These are phyloP conservation scores for Fusarium devonianum DNA, from an alignment of 2,329 filamentous ascomycete species.

Conservation along the genomic window DNA sequence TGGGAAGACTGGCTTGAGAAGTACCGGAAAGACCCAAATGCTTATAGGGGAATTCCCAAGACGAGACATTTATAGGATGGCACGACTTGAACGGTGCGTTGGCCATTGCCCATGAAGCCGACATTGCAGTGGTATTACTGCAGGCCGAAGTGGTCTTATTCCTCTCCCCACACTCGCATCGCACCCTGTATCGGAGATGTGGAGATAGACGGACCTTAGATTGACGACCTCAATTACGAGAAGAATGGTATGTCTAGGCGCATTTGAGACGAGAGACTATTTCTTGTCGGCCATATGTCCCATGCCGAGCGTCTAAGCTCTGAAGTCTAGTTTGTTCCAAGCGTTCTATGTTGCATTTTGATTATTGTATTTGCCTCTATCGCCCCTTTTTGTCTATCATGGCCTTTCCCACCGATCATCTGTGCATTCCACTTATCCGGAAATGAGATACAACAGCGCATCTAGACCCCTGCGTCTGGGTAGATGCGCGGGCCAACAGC, in stretches of 20 bases:
- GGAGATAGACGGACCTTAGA: slow-evolving; percentile 4
- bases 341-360: neutral
- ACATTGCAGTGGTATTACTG: slow-evolving; percentile 18
- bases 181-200: slow-evolving; percentile 11
- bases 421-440: slow-evolving; percentile 4
- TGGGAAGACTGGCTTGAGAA: neutral
- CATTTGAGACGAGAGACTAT: neutral
- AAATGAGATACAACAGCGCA: slow-evolving; percentile 1
- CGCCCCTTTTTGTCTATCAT: slow-evolving; percentile 13
- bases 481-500: neutral
- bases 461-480: neutral
- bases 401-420: slow-evolving; percentile 1
- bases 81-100: slow-evolving; percentile 22
- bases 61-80: slow-evolving; percentile 12
- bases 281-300: slow-evolving; percentile 6
- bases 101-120: slow-evolving; percentile 25
- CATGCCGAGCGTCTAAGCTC: slow-evolving; percentile 5
- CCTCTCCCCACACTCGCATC: slow-evolving; percentile 36
- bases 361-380: neutral
- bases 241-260: slow-evolving; percentile 1
- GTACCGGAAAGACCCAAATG: neutral
- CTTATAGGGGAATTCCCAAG: slow-evolving; percentile 7
- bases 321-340: neutral
- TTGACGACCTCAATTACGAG: slow-evolving; percentile 2
- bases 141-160: slow-evolving; percentile 28